A percentile compares a stretch with the other conserved stretches of the same genome.
phyloP scores from a whole-genome alignment of 2,329 filamentous ascomycete genomes.

The Calonectria multiphialidica region DNA sequence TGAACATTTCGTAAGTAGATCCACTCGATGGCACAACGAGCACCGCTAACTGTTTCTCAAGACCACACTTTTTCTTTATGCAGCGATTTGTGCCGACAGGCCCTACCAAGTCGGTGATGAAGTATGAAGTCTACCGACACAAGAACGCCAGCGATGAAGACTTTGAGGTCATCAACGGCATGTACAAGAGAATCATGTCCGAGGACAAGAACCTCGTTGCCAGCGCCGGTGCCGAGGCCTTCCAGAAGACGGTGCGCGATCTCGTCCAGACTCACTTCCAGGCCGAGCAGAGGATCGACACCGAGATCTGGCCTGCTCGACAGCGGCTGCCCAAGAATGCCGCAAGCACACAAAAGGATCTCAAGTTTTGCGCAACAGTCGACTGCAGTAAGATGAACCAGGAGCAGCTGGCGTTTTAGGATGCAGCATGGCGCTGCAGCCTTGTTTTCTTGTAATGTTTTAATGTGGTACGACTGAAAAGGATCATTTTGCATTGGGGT shows the following conservation, averaged over 20 bases:
- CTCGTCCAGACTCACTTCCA: constrained; percentile 60
- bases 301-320: constrained; percentile 66
- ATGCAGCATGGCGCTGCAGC: neutral
- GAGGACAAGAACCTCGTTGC: constrained; percentile 75
- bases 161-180: constrained; percentile 67
- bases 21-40: neutral
- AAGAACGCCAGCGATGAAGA: constrained; percentile 69
- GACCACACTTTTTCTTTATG: constrained; percentile 74
- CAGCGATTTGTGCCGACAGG: constrained; percentile 70
- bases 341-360: constrained; percentile 41
- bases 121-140: constrained; percentile 74
- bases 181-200: constrained; percentile 73
- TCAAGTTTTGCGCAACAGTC: constrained; percentile 50
- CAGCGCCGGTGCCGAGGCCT: constrained; percentile 68
- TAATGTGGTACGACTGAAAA: constrained; percentile 6
- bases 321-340: constrained; percentile 48
- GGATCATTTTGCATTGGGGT: neutral
- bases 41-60: constrained; percentile 35
- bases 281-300: constrained; percentile 56
- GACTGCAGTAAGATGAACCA: constrained; percentile 45
- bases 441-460: neutral
- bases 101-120: constrained; percentile 65
- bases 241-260: constrained; percentile 65
- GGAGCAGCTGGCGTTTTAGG: neutral
- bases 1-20: constrained; percentile 60